Percentiles rank a stretch among this genome's conserved stretches.
Conservation (phyloP, 2,329 filamentous ascomycete species). For the Drechmeria coniospora region DNA sequence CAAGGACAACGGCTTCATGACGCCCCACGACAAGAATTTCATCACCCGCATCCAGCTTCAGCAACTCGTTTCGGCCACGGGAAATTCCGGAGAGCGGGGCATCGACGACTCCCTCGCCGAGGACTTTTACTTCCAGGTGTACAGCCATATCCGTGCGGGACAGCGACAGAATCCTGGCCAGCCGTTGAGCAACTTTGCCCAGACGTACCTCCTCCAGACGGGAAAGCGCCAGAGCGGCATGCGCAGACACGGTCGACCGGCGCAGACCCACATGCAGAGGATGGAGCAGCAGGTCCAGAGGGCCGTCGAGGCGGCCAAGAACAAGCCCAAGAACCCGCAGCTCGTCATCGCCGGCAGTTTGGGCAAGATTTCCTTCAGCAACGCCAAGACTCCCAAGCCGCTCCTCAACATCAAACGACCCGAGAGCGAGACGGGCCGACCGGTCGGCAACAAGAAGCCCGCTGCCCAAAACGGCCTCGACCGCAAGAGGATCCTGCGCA, state of each 20-base stretch:
- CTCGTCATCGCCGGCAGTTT: conserved; percentile 90
- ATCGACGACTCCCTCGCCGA: conserved; percentile 73
- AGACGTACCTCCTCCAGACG: conserved; percentile 94
- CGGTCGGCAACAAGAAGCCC: conserved; percentile 30
- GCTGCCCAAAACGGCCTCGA: conserved; percentile 41
- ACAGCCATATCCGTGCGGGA: conserved; percentile 81
- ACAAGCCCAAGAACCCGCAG: conserved; percentile 94
- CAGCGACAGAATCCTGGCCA: conserved; percentile 85
- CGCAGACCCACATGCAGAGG: conserved; percentile 93
- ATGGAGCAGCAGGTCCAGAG: conserved; percentile 99
- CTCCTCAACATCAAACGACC: conserved; percentile 87
- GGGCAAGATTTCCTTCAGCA: conserved; percentile 97
- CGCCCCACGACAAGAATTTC: conserved; percentile 97
- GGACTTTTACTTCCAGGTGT: conserved; percentile 98
- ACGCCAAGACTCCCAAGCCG: conserved; percentile 91
- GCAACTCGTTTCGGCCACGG: conserved; percentile 84
- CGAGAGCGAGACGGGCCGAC: conserved; percentile 47
- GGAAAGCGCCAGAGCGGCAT: conserved; percentile 64
- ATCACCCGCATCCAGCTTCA: conserved; percentile 96
- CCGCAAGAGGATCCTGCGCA: conserved; percentile 66
- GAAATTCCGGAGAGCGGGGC: conserved; percentile 67
- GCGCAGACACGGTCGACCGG: conserved; percentile 63
- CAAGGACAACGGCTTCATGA: conserved; percentile 95
- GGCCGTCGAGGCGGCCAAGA: conserved; percentile 92
- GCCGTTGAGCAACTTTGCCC: conserved; percentile 87